Conservation (phyloP, 495 filamentous ascomycete species). For the Xylona heveae region DNA sequence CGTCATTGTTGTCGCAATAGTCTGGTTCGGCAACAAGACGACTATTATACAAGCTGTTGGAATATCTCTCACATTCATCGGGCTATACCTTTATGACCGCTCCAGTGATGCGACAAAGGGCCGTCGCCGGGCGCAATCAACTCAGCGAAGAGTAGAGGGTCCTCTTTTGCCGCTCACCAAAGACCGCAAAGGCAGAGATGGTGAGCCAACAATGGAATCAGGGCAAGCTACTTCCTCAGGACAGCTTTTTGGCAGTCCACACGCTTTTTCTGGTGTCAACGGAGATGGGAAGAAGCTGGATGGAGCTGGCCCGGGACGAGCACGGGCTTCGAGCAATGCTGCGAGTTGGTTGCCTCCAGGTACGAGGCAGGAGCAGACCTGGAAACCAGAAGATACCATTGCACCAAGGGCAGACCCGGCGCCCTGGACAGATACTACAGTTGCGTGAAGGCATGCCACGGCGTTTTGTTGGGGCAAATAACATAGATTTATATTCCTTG, state of each 20-base stretch:
- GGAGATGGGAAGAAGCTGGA: constrained; percentile 35
- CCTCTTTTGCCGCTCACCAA: constrained; percentile 47
- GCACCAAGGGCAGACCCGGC: no score
- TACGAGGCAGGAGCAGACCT: constrained; percentile 64
- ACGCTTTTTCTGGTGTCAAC: constrained; percentile 10
- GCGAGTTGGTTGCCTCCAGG: constrained; percentile 45
- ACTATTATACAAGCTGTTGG: constrained; percentile 65
- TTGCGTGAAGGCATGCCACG: no score
- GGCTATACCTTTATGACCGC: constrained; percentile 90
- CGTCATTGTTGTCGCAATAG: constrained; percentile 81
- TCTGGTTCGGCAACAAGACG: constrained; percentile 87
- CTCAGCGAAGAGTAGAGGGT: constrained; percentile 34
- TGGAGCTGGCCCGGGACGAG: constrained; percentile 24
- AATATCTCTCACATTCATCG: constrained; percentile 74
- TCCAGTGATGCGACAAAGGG: constrained; percentile 69
- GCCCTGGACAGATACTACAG: no score
- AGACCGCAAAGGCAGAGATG: constrained; percentile 15
- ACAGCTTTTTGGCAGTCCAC: constrained; percentile 11
- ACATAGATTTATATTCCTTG: no score
- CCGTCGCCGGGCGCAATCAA: constrained; percentile 40
- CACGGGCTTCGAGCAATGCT: constrained; percentile 33
- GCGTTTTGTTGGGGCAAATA: no score
- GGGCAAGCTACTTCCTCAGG: constrained; percentile 14
- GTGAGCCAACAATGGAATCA: constrained; percentile 21
- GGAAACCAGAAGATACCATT: constrained; percentile 31